Percentiles rank a stretch among this genome's conserved stretches.
These are phyloP conservation scores for Zygoascus sp. DNA, from an alignment of 1,139 yeast genomes.

Conservation along the genomic window DNA sequence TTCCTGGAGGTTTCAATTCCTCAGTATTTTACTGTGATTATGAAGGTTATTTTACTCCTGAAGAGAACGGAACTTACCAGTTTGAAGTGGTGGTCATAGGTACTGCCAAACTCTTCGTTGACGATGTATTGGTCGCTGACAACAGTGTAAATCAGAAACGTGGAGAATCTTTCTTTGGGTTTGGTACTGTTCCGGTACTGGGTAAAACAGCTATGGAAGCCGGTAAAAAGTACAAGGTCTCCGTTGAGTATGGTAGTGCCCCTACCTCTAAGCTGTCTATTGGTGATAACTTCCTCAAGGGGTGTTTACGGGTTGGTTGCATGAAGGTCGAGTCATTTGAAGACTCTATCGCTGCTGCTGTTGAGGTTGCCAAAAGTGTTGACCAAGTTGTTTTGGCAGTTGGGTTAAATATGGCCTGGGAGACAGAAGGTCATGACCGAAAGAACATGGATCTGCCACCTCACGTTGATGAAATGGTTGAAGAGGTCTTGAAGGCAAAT, in stretches of 20 bases:
- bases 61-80: constrained; percentile 46
- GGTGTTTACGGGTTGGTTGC: constrained; percentile 24
- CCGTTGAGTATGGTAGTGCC: constrained; percentile 47
- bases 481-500: constrained; percentile 45
- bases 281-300: constrained; percentile 17
- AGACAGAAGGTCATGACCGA: constrained; percentile 51
- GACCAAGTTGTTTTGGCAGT: constrained; percentile 46
- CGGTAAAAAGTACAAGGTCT: constrained; percentile 44
- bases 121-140: constrained; percentile 51
- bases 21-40: constrained; percentile 42
- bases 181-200: constrained; percentile 48
- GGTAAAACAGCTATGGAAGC: constrained; percentile 39
- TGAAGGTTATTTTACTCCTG: constrained; percentile 45
- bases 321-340: constrained; percentile 17
- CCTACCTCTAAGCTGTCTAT: constrained; percentile 33
- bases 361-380: constrained; percentile 41
- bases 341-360: constrained; percentile 40
- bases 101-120: constrained; percentile 49
- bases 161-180: constrained; percentile 49
- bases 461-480: constrained; percentile 44
- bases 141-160: constrained; percentile 50
- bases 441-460: constrained; percentile 46
- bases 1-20: constrained; percentile 26
- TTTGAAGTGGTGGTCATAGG: constrained; percentile 52
- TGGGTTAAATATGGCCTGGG: constrained; percentile 49